Evolutionary conservation across 1,284 basidiomycete genomes (phyloP).

Genomic region (Heterobasidion annosum): DNA sequence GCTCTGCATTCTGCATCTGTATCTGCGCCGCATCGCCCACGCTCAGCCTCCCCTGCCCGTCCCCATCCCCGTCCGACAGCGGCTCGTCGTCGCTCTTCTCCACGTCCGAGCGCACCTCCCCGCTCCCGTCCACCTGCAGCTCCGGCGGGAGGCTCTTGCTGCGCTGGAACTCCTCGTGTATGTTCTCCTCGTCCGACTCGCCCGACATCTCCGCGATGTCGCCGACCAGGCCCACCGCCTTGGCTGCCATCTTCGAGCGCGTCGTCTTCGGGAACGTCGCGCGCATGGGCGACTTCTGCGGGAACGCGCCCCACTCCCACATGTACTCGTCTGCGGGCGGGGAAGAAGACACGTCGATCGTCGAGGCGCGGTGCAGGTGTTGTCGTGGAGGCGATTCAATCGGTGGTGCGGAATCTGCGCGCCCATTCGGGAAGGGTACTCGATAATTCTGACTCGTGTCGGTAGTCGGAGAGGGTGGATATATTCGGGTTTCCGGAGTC

Average conservation of each 20-base stretch:
- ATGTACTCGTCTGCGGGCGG: conserved; percentile 52
- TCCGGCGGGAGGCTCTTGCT: conserved; percentile 14
- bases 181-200: background rate
- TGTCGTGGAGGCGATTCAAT: conserved; percentile 22
- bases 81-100: conserved; percentile 20
- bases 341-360: conserved; percentile 1
- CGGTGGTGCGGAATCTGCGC: conserved; percentile 51
- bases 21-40: conserved; percentile 11
- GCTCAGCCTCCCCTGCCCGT: conserved; percentile 26
- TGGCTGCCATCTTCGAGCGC: background rate
- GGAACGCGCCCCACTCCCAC: conserved; percentile 83
- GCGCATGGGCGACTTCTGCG: conserved; percentile 64
- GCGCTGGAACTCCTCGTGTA: conserved; percentile 8
- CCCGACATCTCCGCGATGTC: background rate
- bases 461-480: conserved; percentile 1
- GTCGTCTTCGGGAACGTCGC: conserved; percentile 30
- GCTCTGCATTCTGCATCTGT: conserved; percentile 30
- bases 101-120: conserved; percentile 6
- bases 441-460: background rate
- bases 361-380: conserved; percentile 1
- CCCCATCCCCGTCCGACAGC: conserved; percentile 18
- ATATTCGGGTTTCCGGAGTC: background rate
- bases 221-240: background rate
- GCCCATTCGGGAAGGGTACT: conserved; percentile 29
- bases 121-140: conserved; percentile 6